These are phyloP conservation scores for Eucalyptus polybractea DNA, from an alignment of 345 rosid genomes.

Conservation along the genomic window DNA sequence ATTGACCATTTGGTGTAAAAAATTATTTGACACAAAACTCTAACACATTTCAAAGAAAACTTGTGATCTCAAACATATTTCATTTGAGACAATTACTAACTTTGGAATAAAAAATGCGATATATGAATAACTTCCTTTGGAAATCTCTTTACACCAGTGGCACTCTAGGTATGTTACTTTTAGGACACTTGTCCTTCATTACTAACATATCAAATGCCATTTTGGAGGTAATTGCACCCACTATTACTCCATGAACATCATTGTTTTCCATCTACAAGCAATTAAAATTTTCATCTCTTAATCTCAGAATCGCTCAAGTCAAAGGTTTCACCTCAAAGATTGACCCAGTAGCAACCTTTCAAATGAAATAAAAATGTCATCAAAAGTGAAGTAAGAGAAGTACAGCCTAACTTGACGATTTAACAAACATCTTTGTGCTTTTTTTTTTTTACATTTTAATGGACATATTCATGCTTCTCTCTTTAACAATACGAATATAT, in stretches of 20 bases:
- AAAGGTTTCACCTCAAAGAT: neutral
- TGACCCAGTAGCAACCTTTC: neutral
- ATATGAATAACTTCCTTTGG: neutral
- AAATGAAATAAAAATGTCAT: neutral
- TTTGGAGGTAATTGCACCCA: neutral
- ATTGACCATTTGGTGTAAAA: neutral
- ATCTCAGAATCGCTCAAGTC: fast-evolving
- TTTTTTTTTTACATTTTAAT: no score
- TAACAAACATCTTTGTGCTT: neutral
- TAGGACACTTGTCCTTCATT: neutral
- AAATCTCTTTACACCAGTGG: neutral
- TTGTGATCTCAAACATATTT: neutral
- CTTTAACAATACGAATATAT: no score
- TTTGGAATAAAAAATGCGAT: neutral
- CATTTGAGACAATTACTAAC: neutral
- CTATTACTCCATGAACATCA: neutral
- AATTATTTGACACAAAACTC: neutral
- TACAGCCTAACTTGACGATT: neutral
- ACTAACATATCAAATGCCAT: neutral
- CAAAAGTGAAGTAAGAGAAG: neutral
- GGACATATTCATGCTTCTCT: neutral
- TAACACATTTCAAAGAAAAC: neutral
- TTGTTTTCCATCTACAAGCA: neutral
- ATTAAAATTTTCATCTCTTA: neutral
- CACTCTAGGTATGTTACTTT: neutral